These are phyloP conservation scores for Wickerhamomyces bovis DNA, from an alignment of 805 yeast species.

Conservation along the genomic window DNA sequence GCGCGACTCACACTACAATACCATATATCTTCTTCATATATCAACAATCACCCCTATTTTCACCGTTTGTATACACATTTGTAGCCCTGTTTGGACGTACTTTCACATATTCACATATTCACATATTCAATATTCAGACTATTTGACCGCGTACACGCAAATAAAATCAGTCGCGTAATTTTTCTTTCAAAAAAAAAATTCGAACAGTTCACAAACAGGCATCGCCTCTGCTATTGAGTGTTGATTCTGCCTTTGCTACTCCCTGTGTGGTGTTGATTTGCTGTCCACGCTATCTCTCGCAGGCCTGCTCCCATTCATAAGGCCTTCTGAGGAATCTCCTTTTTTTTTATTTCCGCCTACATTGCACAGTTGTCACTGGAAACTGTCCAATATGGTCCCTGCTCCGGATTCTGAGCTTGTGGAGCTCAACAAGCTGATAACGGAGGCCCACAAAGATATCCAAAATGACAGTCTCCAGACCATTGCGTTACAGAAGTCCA, in stretches of 20 bases:
- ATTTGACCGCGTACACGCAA: too few species aligned
- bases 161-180: too few species aligned
- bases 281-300: not conserved
- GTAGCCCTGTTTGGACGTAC: not conserved
- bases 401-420: not conserved
- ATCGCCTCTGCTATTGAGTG: not conserved
- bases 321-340: not conserved
- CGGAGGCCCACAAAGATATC: conserved; percentile 27
- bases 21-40: too few species aligned
- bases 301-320: not conserved
- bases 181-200: too few species aligned
- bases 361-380: not conserved
- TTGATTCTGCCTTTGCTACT: not conserved
- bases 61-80: not conserved
- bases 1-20: not conserved
- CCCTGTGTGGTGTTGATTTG: not conserved
- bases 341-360: too few species aligned
- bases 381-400: not conserved
- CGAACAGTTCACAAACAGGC: not conserved
- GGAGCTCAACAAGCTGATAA: conserved; percentile 1
- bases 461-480: conserved; percentile 30
- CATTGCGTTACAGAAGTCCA: conserved; percentile 33
- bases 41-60: not conserved
- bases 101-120: not conserved
- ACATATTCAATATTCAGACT: too few species aligned